Base-by-base conservation (phyloP, 1,284 basidiomycete species). In the Cryptococcus sp. region DNA sequence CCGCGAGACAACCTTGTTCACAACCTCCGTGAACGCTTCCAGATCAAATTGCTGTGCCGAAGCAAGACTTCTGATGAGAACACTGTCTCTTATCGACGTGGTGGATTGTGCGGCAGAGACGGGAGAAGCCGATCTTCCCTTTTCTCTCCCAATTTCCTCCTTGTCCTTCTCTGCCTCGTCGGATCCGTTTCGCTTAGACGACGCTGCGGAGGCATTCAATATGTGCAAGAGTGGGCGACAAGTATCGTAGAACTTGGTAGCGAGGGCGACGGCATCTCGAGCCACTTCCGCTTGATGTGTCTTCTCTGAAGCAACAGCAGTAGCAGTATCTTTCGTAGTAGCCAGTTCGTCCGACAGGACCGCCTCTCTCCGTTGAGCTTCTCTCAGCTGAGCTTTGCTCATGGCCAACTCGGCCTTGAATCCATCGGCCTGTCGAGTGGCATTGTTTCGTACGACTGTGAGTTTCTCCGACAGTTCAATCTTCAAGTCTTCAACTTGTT, bases 1-100 rank as follows among this genome's bases (percentile, higher is more conserved):
- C n/a, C 87, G 84, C 5, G 83, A 83, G 22, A 87, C 86, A 39
- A 87, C 86, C 71, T 87, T 88, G 50, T 81, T 76, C 42, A 96
- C 82, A 0, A 83, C 83, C 46, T 93, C 91, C 28, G 87, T 74
- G 70, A 94, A 91, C 56, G 84, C 80, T 59, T 88, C 86, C 54
- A 91, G 84, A 67, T 92, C 88, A 64, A 90, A 88, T 19, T 81
- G 80, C 34, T 84, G 53, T 14, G 73, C 68, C 3, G 53, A 55
- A 9, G 65, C 67, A 11, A 74, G 56, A 31, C 63, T 69, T 46
- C 64, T 57, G 1, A 68, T 55, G 1, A 71, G 59, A 19, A 67
- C 56, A 24, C 60, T 57, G 48, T 73, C 63, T 37, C 62, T 52
- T 50, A 72, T 34, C 43, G 37, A 45, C 9, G 46, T 47, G 16